phyloP scores from a whole-genome alignment of 352 stramenopile genomes.

The Pythium scleroteichum region DNA sequence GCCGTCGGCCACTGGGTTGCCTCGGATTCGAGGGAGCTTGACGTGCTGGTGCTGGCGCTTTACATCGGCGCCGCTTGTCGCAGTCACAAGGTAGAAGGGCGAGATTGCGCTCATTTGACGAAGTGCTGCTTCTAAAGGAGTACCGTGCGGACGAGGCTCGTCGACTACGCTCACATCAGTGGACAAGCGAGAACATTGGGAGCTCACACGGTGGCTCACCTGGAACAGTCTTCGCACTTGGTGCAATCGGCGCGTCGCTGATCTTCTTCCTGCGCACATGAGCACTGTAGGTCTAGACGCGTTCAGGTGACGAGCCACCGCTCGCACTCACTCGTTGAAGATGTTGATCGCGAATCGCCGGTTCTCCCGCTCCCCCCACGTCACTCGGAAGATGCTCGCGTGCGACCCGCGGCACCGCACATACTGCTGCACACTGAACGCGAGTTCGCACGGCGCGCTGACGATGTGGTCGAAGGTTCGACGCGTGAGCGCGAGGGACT shows the following conservation, averaged over 20 bases:
- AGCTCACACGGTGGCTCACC: background rate
- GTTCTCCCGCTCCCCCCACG: slow-evolving; percentile 50
- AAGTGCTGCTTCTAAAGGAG: slow-evolving; percentile 20
- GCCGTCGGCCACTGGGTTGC: slow-evolving; percentile 50
- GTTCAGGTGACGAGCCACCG: background rate
- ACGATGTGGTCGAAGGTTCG: slow-evolving; percentile 59
- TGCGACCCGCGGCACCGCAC: slow-evolving; percentile 67
- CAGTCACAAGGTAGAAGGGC: slow-evolving; percentile 27
- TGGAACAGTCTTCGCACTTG: background rate
- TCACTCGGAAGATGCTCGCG: slow-evolving; percentile 69
- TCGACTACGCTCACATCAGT: background rate
- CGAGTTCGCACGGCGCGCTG: slow-evolving; percentile 53
- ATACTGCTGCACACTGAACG: slow-evolving; percentile 70
- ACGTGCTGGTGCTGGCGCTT: slow-evolving; percentile 23
- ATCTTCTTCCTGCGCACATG: slow-evolving; percentile 19
- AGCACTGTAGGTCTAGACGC: background rate
- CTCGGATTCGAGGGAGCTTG: slow-evolving; percentile 59
- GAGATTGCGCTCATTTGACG: slow-evolving; percentile 26
- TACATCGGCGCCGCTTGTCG: slow-evolving; percentile 30
- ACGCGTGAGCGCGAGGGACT: slow-evolving; percentile 60
- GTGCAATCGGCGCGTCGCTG: slow-evolving; percentile 5
- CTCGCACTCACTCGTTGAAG: slow-evolving; percentile 55
- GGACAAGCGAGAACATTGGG: background rate
- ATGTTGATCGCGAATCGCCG: slow-evolving; percentile 76
- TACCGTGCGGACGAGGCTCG: slow-evolving; percentile 15